These are phyloP conservation scores for Mortierella sp. DNA, from an alignment of 371 early-diverging fungal species.

Conservation along the genomic window DNA sequence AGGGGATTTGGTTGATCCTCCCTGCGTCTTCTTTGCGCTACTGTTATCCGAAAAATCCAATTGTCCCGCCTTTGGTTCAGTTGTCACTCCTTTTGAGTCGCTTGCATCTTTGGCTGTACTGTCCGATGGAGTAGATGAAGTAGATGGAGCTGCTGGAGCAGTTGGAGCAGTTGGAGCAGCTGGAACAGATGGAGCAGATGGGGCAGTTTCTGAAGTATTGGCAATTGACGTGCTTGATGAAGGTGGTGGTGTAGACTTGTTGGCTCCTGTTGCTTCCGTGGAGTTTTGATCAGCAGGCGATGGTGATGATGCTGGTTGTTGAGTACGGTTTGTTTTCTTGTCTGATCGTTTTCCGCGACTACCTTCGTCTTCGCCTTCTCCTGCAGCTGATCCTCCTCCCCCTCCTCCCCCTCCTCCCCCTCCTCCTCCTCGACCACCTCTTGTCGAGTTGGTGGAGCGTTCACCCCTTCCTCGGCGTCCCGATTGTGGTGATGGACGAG, in stretches of 20 bases:
- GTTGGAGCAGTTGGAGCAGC: not conserved
- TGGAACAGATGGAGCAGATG: not conserved
- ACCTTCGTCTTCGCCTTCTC: conserved; percentile 14
- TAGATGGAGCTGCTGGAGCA: too few relatives aligned
- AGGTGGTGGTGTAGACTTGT: too few relatives aligned
- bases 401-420: conserved; percentile 2
- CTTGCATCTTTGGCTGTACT: not conserved
- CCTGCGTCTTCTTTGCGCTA: conserved; percentile 10
- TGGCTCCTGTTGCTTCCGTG: not conserved
- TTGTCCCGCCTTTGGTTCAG: not conserved
- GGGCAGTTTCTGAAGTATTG: not conserved
- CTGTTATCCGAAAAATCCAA: conserved; percentile 7
- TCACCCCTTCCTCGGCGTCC: conserved; percentile 1
- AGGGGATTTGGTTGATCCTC: conserved; percentile 15
- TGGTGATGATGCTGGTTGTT: not conserved
- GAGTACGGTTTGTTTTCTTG: conserved; percentile 4
- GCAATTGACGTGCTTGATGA: not conserved
- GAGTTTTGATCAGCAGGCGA: not conserved
- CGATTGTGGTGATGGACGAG: not conserved
- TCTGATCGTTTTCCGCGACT: conserved; percentile 10
- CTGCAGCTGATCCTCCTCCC: too few relatives aligned
- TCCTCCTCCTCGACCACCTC: conserved; percentile 6
- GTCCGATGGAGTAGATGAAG: not conserved
- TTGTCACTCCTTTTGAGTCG: not conserved
- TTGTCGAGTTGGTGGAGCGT: conserved; percentile 4